Base-by-base conservation (phyloP, 495 filamentous ascomycete genomes). In the Penicillium roqueforti region DNA sequence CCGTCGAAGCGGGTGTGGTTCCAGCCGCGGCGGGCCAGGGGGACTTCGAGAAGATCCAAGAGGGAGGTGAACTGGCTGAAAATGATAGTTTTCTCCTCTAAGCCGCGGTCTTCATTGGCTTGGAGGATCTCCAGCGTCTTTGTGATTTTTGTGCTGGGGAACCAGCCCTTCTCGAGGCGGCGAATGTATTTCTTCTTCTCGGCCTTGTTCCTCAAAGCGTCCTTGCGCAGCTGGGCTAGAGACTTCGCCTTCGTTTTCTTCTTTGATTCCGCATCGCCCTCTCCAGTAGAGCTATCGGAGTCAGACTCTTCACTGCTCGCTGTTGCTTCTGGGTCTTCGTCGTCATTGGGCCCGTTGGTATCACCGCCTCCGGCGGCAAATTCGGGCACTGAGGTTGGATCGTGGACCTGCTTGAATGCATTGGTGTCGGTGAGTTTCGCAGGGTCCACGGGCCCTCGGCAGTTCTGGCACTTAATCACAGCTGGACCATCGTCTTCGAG, bases 21-120 rank as follows among this genome's bases (percentile, higher is more conserved):
- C 70, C 83, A 83, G 40, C 76, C 76, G 11, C 78, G 72, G n/a
- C 84, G 76, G 34, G 72, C 68, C 59, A 97, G 81, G 0, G 91
- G 88, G n/a, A 95, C 80, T 70, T 97, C 91, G 7, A 97, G 80
- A n/a, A 96, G 78, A 69, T 97, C 92, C 5, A 97, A 82, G 14
- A 97, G 77, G 0, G 89, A 87, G 5, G 92, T 96, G 72, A 92
- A 97, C 65, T 95, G 88, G 50, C 85, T 90, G 70, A 97, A 97
- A 55, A 97, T 81, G 40, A 98, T 91, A 2, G 88, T 93, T 69
- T 97, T 97, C 68, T 93, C 77, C 20, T 65, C 68, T 9, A 59
- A 47, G 40, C 76, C 73, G 10, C 68, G 68, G 22, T 67, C 57
- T 48, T 80, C 68, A 50, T 84, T 80, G 1, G 60, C 59, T 16